phyloP scores from a whole-genome alignment of 768 basidiomycete species.

The Boletus tylopilopsis region DNA sequence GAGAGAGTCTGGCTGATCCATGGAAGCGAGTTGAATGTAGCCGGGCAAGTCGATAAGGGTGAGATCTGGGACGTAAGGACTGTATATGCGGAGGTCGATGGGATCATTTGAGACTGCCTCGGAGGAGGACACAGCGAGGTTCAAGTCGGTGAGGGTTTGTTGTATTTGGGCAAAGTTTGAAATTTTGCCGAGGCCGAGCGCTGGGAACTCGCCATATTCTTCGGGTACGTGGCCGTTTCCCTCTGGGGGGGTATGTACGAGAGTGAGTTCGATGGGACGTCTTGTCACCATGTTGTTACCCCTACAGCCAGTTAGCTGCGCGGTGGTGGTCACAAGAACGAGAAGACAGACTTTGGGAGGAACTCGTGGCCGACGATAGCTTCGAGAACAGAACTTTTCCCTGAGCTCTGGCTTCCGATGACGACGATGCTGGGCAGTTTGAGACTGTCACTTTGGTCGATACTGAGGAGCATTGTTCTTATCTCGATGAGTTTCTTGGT shows the following conservation, averaged over 20 bases:
- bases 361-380: constrained; percentile 98
- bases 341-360: constrained; percentile 82
- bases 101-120: constrained; percentile 93
- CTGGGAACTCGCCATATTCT: constrained; percentile 95
- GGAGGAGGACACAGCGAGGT: constrained; percentile 85
- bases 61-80: constrained; percentile 92
- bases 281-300: constrained; percentile 99
- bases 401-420: constrained; percentile 96
- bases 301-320: constrained; percentile 41
- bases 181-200: constrained; percentile 83
- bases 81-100: constrained; percentile 96
- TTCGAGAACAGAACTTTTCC: constrained; percentile 96
- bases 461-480: constrained; percentile 87
- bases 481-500: constrained; percentile 97
- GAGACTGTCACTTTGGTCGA: constrained; percentile 92
- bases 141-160: constrained; percentile 89
- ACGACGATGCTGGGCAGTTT: constrained; percentile 98
- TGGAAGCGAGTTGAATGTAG: constrained; percentile 89
- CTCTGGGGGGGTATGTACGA: constrained; percentile 78
- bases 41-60: constrained; percentile 97
- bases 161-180: constrained; percentile 91
- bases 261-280: constrained; percentile 94
- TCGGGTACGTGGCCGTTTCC: constrained; percentile 49
- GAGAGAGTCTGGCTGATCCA: constrained; percentile 93
- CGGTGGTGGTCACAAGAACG: not conserved